Evolutionary conservation across 2,329 filamentous ascomycete genomes (phyloP), one percentile per base, ranked within the genome.

Genomic region (Sporothrix brasiliensis): DNA sequence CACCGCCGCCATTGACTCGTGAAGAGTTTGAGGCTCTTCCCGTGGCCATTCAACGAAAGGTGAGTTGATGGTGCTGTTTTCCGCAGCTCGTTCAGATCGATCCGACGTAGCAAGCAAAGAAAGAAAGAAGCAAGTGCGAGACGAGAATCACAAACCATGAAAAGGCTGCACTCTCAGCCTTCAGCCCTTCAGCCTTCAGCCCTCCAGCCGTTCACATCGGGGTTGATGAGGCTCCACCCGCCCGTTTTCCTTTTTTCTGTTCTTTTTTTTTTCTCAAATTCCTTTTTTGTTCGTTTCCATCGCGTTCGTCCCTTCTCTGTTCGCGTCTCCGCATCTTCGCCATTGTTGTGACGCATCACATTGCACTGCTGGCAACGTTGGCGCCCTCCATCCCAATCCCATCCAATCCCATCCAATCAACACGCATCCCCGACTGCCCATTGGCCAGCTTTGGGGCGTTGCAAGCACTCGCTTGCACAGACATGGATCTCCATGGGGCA

Each of bases 21-120:
- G 83, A 84, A 72, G 83, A 85, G 74, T 85, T 84, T 74, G 82
- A 85, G 74, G 80, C 82, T 52, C 77, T 86, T 69, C 83, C 84
- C 10, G 73, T 83, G 60, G 83, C 83, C n/a, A 82, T 85, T 27
- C 80, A 82, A 73, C 80, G 82, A 76, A 85, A 86, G 81, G 84
- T 86, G 77, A 44, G 71, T 70, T 6, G 56, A 77, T 44, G 34
- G 10, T 14, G 14, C 11, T 16, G 11, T 13, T 44, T 44, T 16
- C 41, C 16, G 34, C 34, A 34, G 34, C 34, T 34, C 34, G 34
- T 1, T 34, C 34, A 6, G 9, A 19, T n/a, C 14, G 9, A 30
- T 14, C 24, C 44, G 5, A 30, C 50, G 30, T 4, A 61, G 41
- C 39, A 39, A 61, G 34, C 27, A 11, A 44, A 44, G n/a, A 47